Percentiles rank a stretch among this genome's conserved stretches.
Evolutionary conservation across 2,329 filamentous ascomycete genomes (phyloP).

Genomic region (Cercospora sp.): DNA sequence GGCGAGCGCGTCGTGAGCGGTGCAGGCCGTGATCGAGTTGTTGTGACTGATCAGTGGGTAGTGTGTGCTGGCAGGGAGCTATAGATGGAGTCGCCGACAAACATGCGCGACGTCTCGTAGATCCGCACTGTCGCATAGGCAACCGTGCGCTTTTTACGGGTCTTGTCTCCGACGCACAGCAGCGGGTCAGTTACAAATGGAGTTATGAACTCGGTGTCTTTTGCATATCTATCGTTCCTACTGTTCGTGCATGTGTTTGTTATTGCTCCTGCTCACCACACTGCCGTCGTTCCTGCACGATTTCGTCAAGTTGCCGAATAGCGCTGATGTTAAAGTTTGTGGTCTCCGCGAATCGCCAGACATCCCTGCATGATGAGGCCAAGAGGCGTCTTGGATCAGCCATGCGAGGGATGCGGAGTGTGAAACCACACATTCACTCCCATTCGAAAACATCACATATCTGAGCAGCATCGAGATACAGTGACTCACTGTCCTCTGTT

Average conservation of each 20-base stretch:
- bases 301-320: not conserved
- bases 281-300: not conserved
- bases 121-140: not conserved
- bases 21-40: not conserved
- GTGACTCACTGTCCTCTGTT: not conserved
- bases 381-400: not conserved
- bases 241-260: not conserved
- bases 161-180: not conserved
- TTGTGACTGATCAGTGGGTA: conserved; percentile 5
- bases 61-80: not conserved
- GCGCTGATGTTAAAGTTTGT: not conserved
- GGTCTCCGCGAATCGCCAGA: not conserved
- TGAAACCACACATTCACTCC: not conserved
- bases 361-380: not conserved
- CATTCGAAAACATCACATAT: not conserved
- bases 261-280: not conserved
- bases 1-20: conserved; percentile 14
- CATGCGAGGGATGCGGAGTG: conserved; percentile 1
- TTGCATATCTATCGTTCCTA: not conserved
- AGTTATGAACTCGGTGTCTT: not conserved
- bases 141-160: not conserved
- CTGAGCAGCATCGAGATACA: not conserved
- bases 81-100: not conserved
- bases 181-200: not conserved
- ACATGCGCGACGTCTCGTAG: not conserved